Base-by-base conservation (phyloP, 2,329 filamentous ascomycete genomes). In the Ramichloridium luteum region DNA sequence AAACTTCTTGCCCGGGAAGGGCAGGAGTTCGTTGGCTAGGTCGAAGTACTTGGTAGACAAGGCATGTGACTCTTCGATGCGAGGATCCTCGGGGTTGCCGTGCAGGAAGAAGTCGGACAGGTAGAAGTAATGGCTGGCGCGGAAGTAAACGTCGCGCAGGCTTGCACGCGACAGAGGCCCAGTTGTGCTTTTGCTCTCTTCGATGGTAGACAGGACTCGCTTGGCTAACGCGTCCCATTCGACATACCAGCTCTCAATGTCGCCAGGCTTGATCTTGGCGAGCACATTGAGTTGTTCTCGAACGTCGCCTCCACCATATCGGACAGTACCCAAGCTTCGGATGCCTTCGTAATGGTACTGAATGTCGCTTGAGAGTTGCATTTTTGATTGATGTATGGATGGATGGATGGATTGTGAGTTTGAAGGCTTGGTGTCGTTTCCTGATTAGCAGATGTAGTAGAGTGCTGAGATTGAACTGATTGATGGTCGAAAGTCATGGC, bases 101-200 rank as follows among this genome's bases (percentile, higher is more conserved):
- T 61, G 57, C 8, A 64, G 46, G 41, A 55, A 67, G 39, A 62
- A 60, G 34, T 60, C 56, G 4, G 64, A 56, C 0, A 44, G 32
- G 13, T 62, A 59, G 41, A 57, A 65, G 45, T 67, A 67, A 1
- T 48, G 54, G 1, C 61, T 43, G 3, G 59, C 55, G 4, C 53
- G 14, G 23, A 28, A 32, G 15, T 32, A 32, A 13, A 32, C 30
- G 13, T 32, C 23, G 13, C 23, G 12, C 5, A 32, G 23, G 10
- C 18, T 32, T 20, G 16, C 25, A 4, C 22, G 31, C 5, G 31
- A 34, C 25, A 27, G 18, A 23, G 20, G 12, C 22, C 30, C 20
- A 2, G 25, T 25, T 11, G 13, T 12, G 14, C 18, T 16, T 13
- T 32, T 29, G 3, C 10, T 27, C 16, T 32, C 31, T n/a, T 42